Evolutionary conservation across 202 grass and related monocot species (phyloP), one percentile per base, ranked within the genome.

Genomic region (Schoenoplectus tabernaemontani): DNA sequence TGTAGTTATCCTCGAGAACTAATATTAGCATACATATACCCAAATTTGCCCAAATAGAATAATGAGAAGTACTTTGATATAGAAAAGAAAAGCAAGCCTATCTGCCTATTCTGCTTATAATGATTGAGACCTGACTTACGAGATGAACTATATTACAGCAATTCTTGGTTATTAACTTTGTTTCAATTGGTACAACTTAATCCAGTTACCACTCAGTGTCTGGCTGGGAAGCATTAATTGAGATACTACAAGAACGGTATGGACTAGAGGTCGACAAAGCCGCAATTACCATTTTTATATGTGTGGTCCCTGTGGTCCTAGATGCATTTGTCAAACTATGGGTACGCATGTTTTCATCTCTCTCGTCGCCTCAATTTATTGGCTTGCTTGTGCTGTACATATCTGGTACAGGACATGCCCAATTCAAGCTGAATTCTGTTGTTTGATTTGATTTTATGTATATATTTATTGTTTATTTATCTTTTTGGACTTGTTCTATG

Each of bases 301-400:
- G 89, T 91, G 74, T 88, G 75, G 68, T 98, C 80, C 91, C 95
- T 57, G 95, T 98, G 64, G 68, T 88, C 32, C 19, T 98, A 44
- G 91, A 98, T 82, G 91, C 89, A 59, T 92, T 89, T 39, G 87
- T 95, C 74, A 98, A 98, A 80, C 78, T 95, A 53, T 98, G 95
- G 95, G 91, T 98, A 86, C 2, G 88, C 69, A 12, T 79, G 41
- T 70, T 84, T 66, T 82, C 81, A 12, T 47, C 26, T 56, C 26
- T 77, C 33, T 77, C 6, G 1, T 44, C 22, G 4, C 23, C 4
- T 78, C 24, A n/a, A 58, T 78, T 78, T 78, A 60, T 58, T 78
- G 54, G 61, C 30, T 57, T 71, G 9, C 4, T 11, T 47, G 22
- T 71, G 41, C 42, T 71, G 41, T 47, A 46, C n/a, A 66, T n/a